Percentiles rank a stretch among this genome's conserved stretches.
These are phyloP conservation scores for Verticillium nonalfalfae DNA, from an alignment of 2,329 filamentous ascomycete species.

Conservation along the genomic window DNA sequence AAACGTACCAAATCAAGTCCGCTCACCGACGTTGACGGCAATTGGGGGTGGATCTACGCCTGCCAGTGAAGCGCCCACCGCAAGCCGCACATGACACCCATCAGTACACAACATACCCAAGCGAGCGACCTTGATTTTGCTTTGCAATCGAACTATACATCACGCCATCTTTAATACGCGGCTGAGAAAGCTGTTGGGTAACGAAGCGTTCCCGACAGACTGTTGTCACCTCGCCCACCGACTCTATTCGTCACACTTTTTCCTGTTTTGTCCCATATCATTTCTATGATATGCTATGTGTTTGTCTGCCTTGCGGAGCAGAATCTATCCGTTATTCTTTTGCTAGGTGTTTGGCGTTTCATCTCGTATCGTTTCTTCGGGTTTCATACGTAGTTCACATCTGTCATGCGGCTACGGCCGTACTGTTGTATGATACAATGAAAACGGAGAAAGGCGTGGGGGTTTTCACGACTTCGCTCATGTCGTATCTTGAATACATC, in stretches of 20 bases:
- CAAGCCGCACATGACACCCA: background rate
- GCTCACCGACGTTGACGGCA: background rate
- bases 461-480: background rate
- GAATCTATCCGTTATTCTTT: background rate
- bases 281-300: background rate
- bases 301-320: background rate
- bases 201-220: background rate
- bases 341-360: background rate
- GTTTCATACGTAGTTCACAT: background rate
- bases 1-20: background rate
- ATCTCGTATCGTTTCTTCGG: background rate
- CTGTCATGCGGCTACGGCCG: background rate
- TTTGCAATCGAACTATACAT: background rate
- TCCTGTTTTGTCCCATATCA: background rate
- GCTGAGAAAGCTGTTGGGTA: background rate
- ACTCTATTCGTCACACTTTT: background rate
- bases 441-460: background rate
- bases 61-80: background rate
- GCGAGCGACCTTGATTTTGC: constrained; percentile 2
- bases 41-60: background rate
- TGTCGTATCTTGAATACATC: background rate
- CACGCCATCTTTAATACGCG: background rate
- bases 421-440: background rate
- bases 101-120: constrained; percentile 1
- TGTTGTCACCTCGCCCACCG: background rate